These are phyloP conservation scores for Eucommia ulmoides DNA, from an alignment of 257 asterid genomes.

Conservation along the genomic window DNA sequence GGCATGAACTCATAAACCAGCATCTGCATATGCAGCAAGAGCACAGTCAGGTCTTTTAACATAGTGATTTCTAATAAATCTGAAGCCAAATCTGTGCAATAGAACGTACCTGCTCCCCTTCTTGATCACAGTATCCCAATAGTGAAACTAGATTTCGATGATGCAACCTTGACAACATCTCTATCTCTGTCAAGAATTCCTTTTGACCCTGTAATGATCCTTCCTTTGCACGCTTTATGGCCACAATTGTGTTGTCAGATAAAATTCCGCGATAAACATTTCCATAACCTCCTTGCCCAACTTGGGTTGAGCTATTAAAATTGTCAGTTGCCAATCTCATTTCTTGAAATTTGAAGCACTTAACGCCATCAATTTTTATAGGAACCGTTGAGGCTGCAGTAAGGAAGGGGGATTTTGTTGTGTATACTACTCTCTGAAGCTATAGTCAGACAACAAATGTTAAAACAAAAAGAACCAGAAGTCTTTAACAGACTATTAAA, in stretches of 20 bases:
- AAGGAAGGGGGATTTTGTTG: neutral
- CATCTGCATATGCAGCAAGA: slow-evolving; percentile 40
- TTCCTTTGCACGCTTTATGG: slow-evolving; percentile 33
- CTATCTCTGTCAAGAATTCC: slow-evolving; percentile 38
- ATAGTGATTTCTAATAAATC: neutral
- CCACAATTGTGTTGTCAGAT: slow-evolving; percentile 21
- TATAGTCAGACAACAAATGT: slow-evolving; percentile 1
- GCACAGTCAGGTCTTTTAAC: slow-evolving; percentile 5
- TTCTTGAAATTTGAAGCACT: slow-evolving; percentile 25
- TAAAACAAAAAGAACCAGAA: neutral
- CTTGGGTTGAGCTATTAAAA: slow-evolving; percentile 23
- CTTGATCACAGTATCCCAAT: slow-evolving; percentile 62
- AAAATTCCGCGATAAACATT: slow-evolving; percentile 26
- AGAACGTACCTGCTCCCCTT: slow-evolving; percentile 59
- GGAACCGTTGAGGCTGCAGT: slow-evolving; percentile 27
- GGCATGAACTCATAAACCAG: slow-evolving; percentile 83
- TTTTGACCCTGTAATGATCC: slow-evolving; percentile 37
- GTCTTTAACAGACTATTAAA: neutral
- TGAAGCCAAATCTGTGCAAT: no score
- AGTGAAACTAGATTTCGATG: slow-evolving; percentile 36
- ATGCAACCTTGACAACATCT: slow-evolving; percentile 31
- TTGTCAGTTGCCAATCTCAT: slow-evolving; percentile 22
- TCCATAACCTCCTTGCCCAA: slow-evolving; percentile 43
- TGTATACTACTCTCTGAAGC: neutral
- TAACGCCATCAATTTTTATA: slow-evolving; percentile 30